Percentiles rank a stretch among this genome's conserved stretches.
Conservation (phyloP, 257 asterid species). For the Solanum microdontum region DNA sequence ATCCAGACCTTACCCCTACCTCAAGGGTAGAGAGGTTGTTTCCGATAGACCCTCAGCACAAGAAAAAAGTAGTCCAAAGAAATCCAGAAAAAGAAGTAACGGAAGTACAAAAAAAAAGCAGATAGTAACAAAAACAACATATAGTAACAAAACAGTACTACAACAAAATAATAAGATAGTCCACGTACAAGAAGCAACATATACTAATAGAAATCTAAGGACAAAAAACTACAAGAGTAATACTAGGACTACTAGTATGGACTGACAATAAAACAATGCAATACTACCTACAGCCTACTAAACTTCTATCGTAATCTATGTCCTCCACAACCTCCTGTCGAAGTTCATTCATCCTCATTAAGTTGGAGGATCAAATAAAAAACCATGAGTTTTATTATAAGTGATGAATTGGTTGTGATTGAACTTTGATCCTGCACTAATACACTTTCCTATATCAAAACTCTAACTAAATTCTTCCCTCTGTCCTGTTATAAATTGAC, state of each 20-base stretch:
- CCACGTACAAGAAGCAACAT: neutral
- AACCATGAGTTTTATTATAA: neutral
- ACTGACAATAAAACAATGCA: neutral
- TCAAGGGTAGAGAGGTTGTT: neutral
- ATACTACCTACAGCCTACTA: neutral
- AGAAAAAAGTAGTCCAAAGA: neutral
- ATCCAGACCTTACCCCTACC: neutral
- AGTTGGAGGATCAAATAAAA: neutral
- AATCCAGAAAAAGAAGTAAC: neutral
- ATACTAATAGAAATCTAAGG: neutral
- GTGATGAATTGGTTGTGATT: neutral
- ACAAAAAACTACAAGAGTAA: neutral
- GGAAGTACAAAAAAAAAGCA: neutral
- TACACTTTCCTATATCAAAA: neutral
- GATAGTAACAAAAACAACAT: neutral
- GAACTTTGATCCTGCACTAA: neutral
- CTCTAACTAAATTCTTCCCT: neutral
- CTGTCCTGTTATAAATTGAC: neutral
- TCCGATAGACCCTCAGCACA: neutral
- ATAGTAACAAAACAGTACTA: neutral
- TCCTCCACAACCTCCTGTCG: neutral
- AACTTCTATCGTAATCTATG: fast-evolving
- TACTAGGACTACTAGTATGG: neutral
- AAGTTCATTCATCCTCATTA: neutral
- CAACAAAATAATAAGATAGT: neutral